Percentiles rank a stretch among this genome's conserved stretches.
phyloP scores from a whole-genome alignment of 2,329 filamentous ascomycete genomes.

The Beauveria bassiana region DNA sequence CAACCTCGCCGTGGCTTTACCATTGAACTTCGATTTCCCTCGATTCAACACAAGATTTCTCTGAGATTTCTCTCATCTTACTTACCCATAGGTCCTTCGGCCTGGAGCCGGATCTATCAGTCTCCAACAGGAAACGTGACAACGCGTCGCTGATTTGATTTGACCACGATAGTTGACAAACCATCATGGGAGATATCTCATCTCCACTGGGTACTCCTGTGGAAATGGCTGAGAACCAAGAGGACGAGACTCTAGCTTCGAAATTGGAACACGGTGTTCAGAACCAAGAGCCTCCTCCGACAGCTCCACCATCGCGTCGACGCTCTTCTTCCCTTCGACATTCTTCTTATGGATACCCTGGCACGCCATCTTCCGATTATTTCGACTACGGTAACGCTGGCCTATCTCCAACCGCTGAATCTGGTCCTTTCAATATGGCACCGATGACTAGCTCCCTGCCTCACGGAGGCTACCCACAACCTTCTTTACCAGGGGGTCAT shows the following conservation, averaged over 20 bases:
- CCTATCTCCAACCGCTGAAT: constrained; percentile 5
- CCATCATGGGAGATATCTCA: constrained; percentile 3
- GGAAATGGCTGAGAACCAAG: background rate
- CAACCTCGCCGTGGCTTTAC: background rate
- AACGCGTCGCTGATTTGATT: background rate
- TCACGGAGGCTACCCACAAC: constrained; percentile 23
- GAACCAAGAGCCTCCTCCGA: background rate
- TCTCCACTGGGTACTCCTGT: background rate
- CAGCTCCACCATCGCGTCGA: background rate
- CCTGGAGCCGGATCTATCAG: background rate
- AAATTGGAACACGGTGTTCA: too few species aligned
- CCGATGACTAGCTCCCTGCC: constrained; percentile 32
- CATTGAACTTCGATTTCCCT: too few species aligned
- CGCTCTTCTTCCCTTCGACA: background rate
- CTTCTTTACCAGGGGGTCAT: constrained; percentile 22
- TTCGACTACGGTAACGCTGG: constrained; percentile 26
- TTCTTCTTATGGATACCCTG: constrained; percentile 13
- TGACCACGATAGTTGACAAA: background rate
- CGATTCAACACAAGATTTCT: background rate
- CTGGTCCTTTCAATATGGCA: constrained; percentile 33
- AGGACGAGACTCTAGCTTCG: background rate
- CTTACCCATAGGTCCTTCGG: too few species aligned
- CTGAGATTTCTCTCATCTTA: background rate
- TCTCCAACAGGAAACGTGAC: background rate
- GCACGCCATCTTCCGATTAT: constrained; percentile 30